Base-by-base conservation (phyloP, 257 asterid genomes). In the Nicotiana tabacum region DNA sequence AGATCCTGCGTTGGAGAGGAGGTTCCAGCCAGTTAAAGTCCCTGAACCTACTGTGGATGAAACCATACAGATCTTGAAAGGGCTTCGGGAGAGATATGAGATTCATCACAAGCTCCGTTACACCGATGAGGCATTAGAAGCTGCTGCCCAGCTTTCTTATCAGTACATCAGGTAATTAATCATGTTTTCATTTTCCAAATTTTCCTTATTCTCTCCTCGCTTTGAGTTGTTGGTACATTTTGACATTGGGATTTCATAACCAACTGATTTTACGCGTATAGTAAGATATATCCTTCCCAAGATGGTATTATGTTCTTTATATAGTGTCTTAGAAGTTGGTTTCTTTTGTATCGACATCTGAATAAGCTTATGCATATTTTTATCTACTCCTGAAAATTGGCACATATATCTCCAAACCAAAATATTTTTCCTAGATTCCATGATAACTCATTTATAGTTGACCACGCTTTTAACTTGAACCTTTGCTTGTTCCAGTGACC, bases 21-120 rank as follows among this genome's bases (percentile, higher is more conserved):
- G 91, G 32, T 92, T 92, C 67, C 91, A 86, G 68, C 83, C 87
- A 3, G 90, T 91, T 64, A 83, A 84, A 17, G 91, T 91, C 0
- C 86, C 90, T 18, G 94, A 91, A 77, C 91, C 92, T 1, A 79
- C 91, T 3, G 81, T 81, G 18, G 91, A 85, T 9, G 92, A 91
- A 33, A 68, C 89, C 29, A 84, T 87, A 43, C 85, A 82, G 83
- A 88, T 91, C 82, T 77, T 90, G 53, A 79, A 48, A 46, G 91
- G 88, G 17, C 81, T 86, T 1, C 60, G 66, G 77, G 64, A 65
- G 8, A 84, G 85, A 61, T 92, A 89, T 27, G 89, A 90, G 84
- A 76, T 65, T 37, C 90, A 85, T 60, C 93, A 90, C 56, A 77
- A 83, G 16, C 92, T 91, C 30, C 33, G n/a, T 2, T 90, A 88